phyloP scores from a whole-genome alignment of 2,329 filamentous ascomycete genomes.

The Simplicillium sp. region DNA sequence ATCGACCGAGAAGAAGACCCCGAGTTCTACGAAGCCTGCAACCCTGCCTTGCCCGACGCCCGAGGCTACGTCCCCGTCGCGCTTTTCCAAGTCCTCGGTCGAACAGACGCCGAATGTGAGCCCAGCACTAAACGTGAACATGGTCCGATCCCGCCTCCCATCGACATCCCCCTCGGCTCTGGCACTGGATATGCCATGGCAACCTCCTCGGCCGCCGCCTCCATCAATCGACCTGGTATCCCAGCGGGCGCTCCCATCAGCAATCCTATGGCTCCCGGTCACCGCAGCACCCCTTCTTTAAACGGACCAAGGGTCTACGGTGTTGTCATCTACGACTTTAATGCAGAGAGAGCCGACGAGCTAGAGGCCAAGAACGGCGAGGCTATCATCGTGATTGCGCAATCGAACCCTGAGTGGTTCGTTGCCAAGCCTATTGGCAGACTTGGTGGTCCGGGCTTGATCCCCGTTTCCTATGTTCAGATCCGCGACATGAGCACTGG shows the following conservation, averaged over 20 bases:
- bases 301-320: slow-evolving; percentile 87
- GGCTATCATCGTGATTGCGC: slow-evolving; percentile 95
- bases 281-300: slow-evolving; percentile 41
- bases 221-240: slow-evolving; percentile 17
- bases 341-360: slow-evolving; percentile 91
- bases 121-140: slow-evolving; percentile 61
- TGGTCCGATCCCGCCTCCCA: slow-evolving; percentile 9
- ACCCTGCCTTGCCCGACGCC: slow-evolving; percentile 77
- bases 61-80: slow-evolving; percentile 87
- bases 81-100: slow-evolving; percentile 87
- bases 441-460: slow-evolving; percentile 88
- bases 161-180: slow-evolving; percentile 4
- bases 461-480: slow-evolving; percentile 94
- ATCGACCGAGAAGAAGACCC: slow-evolving; percentile 89
- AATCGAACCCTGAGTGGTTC: slow-evolving; percentile 98
- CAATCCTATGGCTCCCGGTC: slow-evolving; percentile 18
- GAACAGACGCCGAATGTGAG: slow-evolving; percentile 82
- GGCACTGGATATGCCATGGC: slow-evolving; percentile 10
- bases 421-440: slow-evolving; percentile 98
- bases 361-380: slow-evolving; percentile 91
- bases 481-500: slow-evolving; percentile 90
- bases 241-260: slow-evolving; percentile 7
- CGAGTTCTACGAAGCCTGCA: slow-evolving; percentile 98
- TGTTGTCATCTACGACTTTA: slow-evolving; percentile 94
- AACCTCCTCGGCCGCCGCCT: slow-evolving; percentile 13